Percentiles rank a stretch among this genome's conserved stretches.
phyloP scores from a whole-genome alignment of 2,329 filamentous ascomycete genomes.

The Thelonectria olida region DNA sequence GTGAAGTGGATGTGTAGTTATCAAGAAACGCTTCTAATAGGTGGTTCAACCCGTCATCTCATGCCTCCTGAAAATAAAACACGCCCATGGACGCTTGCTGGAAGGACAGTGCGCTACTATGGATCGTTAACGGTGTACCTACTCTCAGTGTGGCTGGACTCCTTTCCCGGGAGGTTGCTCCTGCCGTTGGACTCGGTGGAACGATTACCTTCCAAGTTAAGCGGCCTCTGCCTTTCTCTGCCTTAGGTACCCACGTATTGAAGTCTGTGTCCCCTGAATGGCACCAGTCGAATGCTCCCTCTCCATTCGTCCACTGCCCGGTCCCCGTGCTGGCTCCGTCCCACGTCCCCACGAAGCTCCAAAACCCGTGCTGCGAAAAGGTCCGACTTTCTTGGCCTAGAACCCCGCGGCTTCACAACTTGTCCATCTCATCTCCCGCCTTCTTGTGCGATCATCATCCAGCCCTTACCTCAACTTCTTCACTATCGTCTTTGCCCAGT shows the following conservation, averaged over 20 bases:
- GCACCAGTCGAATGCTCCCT: constrained; percentile 5
- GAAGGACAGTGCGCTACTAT: background rate
- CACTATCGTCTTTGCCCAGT: constrained; percentile 33
- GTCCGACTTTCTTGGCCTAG: constrained; percentile 41
- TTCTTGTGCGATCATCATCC: constrained; percentile 38
- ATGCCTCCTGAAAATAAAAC: too few species aligned
- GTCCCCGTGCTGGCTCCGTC: constrained; percentile 14
- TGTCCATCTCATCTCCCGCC: constrained; percentile 41
- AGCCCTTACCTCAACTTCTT: constrained; percentile 31
- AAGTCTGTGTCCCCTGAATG: background rate
- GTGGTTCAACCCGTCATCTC: too few species aligned
- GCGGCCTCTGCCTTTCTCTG: constrained; percentile 3
- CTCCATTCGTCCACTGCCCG: constrained; percentile 18
- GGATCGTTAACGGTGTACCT: background rate
- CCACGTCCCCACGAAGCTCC: constrained; percentile 40
- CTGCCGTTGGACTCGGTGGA: background rate
- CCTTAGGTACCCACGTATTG: constrained; percentile 13
- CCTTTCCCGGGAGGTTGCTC: background rate
- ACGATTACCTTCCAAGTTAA: background rate
- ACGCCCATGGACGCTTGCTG: background rate
- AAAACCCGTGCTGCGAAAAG: constrained; percentile 37
- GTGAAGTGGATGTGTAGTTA: too few species aligned
- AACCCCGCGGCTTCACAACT: constrained; percentile 43
- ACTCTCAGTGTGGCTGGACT: constrained; percentile 9
- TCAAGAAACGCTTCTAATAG: too few species aligned